A percentile compares a stretch with the other conserved stretches of the same genome.
phyloP scores from a whole-genome alignment of 2,329 filamentous ascomycete species.

The Microsporum canis region DNA sequence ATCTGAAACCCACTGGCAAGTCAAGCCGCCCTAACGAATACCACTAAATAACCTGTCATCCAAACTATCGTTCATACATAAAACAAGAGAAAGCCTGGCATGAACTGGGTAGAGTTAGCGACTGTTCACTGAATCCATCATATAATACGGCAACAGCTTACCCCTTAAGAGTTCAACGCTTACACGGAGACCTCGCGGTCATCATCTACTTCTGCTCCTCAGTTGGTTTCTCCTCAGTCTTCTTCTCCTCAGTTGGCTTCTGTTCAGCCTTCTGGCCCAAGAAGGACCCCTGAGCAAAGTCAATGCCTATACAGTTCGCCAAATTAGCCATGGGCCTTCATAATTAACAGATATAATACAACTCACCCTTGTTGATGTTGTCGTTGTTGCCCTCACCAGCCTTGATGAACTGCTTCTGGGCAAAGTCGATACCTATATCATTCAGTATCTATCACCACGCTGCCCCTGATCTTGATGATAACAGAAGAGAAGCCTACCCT shows the following conservation, averaged over 20 bases:
- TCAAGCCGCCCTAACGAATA: neutral
- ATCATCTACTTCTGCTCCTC: neutral
- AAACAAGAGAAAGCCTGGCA: neutral
- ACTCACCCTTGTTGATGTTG: conserved; percentile 1
- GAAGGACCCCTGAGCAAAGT: neutral
- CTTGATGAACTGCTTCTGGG: neutral
- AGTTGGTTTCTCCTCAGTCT: neutral
- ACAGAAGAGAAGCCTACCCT: neutral
- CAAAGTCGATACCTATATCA: neutral
- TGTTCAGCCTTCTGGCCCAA: neutral
- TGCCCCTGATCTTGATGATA: too few relatives aligned
- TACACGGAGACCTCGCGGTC: neutral
- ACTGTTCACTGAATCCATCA: neutral
- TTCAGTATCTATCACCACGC: neutral
- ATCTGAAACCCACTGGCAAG: neutral
- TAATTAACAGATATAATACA: neutral
- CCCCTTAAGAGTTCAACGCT: neutral
- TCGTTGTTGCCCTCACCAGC: neutral
- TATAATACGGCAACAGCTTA: neutral
- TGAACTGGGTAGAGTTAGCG: neutral
- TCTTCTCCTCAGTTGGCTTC: neutral
- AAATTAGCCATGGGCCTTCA: neutral
- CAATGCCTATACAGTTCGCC: neutral
- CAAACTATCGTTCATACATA: neutral
- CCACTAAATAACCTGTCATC: neutral